Evolutionary conservation across 441 rosid species (phyloP), one percentile per base, ranked within the genome.

Genomic region (Viola pubescens): DNA sequence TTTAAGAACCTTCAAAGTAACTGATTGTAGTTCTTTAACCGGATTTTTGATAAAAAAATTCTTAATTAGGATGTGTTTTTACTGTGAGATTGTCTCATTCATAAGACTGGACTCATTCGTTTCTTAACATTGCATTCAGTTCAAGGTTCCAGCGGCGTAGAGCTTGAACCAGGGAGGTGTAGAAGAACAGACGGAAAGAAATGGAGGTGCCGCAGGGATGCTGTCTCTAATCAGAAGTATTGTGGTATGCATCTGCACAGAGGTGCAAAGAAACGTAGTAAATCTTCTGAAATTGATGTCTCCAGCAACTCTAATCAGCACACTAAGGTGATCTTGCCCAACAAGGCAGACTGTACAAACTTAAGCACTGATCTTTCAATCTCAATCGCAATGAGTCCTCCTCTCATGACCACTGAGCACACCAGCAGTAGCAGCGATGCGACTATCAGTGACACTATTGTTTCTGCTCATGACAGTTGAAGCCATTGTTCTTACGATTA

Each of bases 161-260:
- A 77, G 42, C 73, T 63, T 46, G 86, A 77, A 69, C 75, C 65
- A 9, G 77, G 82, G 60, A 80, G 94, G 65, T 89, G 91, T 56
- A 65, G 82, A 69, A 86, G 94, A 77, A 89, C 91, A 16, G 94
- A 86, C 56, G 94, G 94, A 54, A 86, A 80, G 79, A 80, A 78
- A 62, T 86, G 96, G 94, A 77, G 86, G 48, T 80, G 94, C 74
- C 73, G 82, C 45, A 77, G 71, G 59, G 83, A 65, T 38, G 87
- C 67, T 39, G 59, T 86, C 54, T 61, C 82, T 16, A 62, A 66
- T 52, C 79, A 86, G 69, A 86, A 86, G 50, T 89, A 83, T 52
- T 89, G 94, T 37, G 66, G 47, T 4, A 75, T 64, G 63, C 96
- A 89, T 57, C 71, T 84, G 79, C 85, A 89, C 71, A 80, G 96